Evolutionary conservation across 768 basidiomycete genomes (phyloP), one percentile per base, ranked within the genome.

Genomic region (Lactarius evosmus): DNA sequence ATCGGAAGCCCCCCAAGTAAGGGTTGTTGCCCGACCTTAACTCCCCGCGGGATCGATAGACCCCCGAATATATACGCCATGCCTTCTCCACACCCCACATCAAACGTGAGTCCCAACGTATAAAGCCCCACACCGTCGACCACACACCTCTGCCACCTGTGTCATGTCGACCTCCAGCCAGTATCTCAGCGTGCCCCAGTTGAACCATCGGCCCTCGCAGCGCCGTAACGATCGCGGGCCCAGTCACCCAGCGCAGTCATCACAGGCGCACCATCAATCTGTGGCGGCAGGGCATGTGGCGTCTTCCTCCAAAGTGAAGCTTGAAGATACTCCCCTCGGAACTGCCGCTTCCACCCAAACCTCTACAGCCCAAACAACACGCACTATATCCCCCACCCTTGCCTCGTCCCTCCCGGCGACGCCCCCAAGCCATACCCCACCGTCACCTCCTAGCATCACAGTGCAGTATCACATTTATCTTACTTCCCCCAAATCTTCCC

Each of bases 301-400:
- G 12, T 61, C 64, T 29, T 65, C 64, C 54, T 65, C 64, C 5
- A 65, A 27, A 27, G 32, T 65, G 55, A 65, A 14, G 50, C 46
- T 65, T 32, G 64, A 65, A 29, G 60, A 65, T 53, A 65, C 49
- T 40, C 64, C 64, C 58, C 58, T 65, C 36, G 55, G 64, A 30
- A 56, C 17, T 1, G 6, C 32, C 19, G 14, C 19, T 60, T 49
- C 50, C 59, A 30, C 46, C 34, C 7, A 16, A 14, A 7, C 46
- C 34, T 34, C 51, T n/a, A 19, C 29, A n/a, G 16, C 40, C 17
- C 25, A 44, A 14, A 51, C 46, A 11, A 19, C 11, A 32, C 30
- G 16, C 44, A 58, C 46, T 22, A 12, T 49, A 27, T 19, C 57
- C 14, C 17, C 46, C 49, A n/a, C 46, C 2, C 25, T 25, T 16